Evolutionary conservation across 176 grass and related monocot genomes (phyloP), one percentile per base, ranked within the genome.

Genomic region (Triticum urartu): DNA sequence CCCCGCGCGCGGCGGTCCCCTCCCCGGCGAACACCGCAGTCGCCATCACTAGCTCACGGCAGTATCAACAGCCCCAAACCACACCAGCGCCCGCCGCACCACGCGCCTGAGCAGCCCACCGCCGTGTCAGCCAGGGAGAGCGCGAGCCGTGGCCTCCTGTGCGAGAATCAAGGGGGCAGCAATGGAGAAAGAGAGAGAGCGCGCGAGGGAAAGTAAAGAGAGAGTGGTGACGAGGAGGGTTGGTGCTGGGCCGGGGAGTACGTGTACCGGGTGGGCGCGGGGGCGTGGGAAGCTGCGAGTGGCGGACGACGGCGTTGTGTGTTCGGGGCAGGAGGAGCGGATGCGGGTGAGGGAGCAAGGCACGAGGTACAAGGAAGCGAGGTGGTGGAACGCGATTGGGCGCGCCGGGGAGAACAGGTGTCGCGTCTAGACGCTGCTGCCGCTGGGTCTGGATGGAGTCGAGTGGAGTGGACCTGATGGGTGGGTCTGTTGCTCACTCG

Each of bases 1-100:
- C 78, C 3, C 38, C 47, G 71, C 64, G 79, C 72, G 70, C 82
- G 5, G 68, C 28, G 7, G 62, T 40, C 32, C 79, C 69, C 14
- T 80, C 69, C 58, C 28, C 72, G 5, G 35, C 28, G 42, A 74
- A 66, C 60, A 71, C 52, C 83, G 79, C 66, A 15, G 68, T 52
- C 52, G 80, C 77, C 86, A 93, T 76, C 81, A 60, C 79, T n/a
- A 18, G 28, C 56, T 52, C 70, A 50, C 79, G 39, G 13, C 63
- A 58, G 80, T 4, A 18, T 33, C 24, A 7, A 39, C 64, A 54
- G 15, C 72, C 72, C 30, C 63, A 36, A 83, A 26, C 30, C 86
- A 43, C 87, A 80, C 87, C 87, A 35, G 67, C 81, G 73, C 2
- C 15, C 5, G 15, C 50, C 50, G 50, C 50, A 54, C 66, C 17